Evolutionary conservation across 1,284 basidiomycete genomes (phyloP).

Genomic region (Pseudozyma flocculosa): DNA sequence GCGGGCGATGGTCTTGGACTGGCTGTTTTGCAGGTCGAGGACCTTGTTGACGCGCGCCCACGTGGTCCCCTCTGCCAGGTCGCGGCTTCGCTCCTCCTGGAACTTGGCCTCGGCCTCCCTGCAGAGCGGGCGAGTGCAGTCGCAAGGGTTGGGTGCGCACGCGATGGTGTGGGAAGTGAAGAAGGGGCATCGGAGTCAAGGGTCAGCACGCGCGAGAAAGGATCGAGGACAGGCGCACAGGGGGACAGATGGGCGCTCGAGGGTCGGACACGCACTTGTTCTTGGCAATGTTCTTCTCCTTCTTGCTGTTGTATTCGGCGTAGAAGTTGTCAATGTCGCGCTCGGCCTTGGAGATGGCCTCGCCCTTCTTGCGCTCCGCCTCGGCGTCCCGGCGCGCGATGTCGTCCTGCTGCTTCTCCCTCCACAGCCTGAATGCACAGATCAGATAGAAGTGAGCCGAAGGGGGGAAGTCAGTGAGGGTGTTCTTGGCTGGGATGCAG

Average conservation of each 20-base stretch:
- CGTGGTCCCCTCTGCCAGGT: slow-evolving; percentile 85
- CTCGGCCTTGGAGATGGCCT: slow-evolving; percentile 85
- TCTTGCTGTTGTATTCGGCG: slow-evolving; percentile 85
- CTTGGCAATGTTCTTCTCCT: slow-evolving; percentile 86
- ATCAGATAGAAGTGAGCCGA: background rate
- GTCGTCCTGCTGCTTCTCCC: slow-evolving; percentile 79
- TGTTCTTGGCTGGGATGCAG: no score
- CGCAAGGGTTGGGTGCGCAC: no score
- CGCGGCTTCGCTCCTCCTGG: slow-evolving; percentile 70
- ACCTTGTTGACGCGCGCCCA: slow-evolving; percentile 90
- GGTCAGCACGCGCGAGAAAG: background rate
- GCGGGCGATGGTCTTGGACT: slow-evolving; percentile 88
- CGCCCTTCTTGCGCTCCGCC: slow-evolving; percentile 76
- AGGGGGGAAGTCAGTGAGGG: background rate
- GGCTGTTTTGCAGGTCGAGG: slow-evolving; percentile 89
- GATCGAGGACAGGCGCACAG: background rate
- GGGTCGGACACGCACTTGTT: slow-evolving; percentile 98
- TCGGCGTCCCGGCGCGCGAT: slow-evolving; percentile 79
- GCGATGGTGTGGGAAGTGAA: no score
- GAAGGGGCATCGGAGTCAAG: background rate
- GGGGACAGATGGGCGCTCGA: no score
- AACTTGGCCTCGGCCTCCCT: slow-evolving; percentile 88
- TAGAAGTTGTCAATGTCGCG: slow-evolving; percentile 94
- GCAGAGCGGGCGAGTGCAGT: no score
- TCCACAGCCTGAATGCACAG: slow-evolving; percentile 77